These are phyloP conservation scores for Claviceps sorghi DNA, from an alignment of 2,329 filamentous ascomycete genomes.

Conservation along the genomic window DNA sequence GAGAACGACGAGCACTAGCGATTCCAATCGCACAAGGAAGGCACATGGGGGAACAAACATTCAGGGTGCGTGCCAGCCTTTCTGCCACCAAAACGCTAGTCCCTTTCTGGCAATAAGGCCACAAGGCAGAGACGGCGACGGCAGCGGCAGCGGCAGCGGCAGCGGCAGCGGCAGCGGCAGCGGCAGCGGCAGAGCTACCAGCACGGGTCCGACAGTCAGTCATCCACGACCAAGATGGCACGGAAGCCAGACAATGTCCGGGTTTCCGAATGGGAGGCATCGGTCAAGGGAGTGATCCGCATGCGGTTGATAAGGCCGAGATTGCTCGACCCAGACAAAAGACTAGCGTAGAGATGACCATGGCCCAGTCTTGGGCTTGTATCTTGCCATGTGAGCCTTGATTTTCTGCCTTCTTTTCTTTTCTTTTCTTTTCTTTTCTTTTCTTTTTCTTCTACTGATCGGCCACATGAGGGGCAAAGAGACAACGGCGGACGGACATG, in stretches of 20 bases:
- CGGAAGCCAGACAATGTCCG: background rate
- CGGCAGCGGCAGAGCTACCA: conserved; percentile 4
- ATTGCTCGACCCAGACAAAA: background rate
- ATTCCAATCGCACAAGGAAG: conserved; percentile 3
- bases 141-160: conserved; percentile 17
- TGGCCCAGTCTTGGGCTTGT: background rate
- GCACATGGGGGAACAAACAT: background rate
- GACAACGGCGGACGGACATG: too few relatives aligned
- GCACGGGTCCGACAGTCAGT: background rate
- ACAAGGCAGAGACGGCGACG: conserved; percentile 18
- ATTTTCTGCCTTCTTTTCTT: background rate
- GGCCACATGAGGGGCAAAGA: background rate
- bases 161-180: conserved; percentile 16
- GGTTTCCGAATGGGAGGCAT: background rate
- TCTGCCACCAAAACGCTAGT: conserved; percentile 7
- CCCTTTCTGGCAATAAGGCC: conserved; percentile 17
- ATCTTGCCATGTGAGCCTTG: background rate
- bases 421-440: background rate
- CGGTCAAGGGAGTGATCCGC: background rate
- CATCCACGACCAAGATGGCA: background rate
- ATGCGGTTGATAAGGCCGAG: background rate
- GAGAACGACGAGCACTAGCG: conserved; percentile 5
- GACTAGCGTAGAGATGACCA: background rate
- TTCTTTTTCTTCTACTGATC: background rate
- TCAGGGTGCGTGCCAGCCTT: conserved; percentile 12